Percentiles rank a stretch among this genome's conserved stretches.
phyloP scores from a whole-genome alignment of 116 monocot species.

The Zostera marina region DNA sequence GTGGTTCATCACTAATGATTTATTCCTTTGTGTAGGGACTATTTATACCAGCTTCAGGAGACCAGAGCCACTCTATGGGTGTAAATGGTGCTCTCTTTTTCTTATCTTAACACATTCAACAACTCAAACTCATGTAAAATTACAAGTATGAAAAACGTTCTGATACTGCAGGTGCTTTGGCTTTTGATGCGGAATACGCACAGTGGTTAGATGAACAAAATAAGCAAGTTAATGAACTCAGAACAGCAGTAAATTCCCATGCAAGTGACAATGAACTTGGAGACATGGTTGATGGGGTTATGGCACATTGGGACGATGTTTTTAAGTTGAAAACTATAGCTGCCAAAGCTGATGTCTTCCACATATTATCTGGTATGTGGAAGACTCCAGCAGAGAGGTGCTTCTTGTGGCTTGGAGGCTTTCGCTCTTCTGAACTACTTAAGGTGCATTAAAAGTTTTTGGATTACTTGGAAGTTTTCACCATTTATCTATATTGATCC shows the following conservation, averaged over 20 bases:
- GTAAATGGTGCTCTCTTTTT: conserved; percentile 44
- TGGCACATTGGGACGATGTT: conserved; percentile 73
- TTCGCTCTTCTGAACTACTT: conserved; percentile 88
- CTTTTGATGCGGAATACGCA: conserved; percentile 88
- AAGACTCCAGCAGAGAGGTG: conserved; percentile 98
- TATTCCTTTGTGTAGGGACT: conserved; percentile 37
- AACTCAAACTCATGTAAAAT: too few relatives aligned
- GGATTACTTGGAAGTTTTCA: too few relatives aligned
- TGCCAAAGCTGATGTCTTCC: conserved; percentile 93
- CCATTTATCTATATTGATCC: too few relatives aligned
- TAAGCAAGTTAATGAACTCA: conserved; percentile 60
- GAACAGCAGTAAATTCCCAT: conserved; percentile 71
- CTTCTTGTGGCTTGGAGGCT: conserved; percentile 93
- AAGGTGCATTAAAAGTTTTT: conserved; percentile 26
- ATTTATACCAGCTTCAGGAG: conserved; percentile 61
- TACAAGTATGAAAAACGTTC: too few relatives aligned
- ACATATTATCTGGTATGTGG: conserved; percentile 95
- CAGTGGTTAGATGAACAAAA: conserved; percentile 91
- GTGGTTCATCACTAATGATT: neutral
- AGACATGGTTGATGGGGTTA: conserved; percentile 57
- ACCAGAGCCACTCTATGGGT: conserved; percentile 39
- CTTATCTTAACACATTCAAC: neutral
- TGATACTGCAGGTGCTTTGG: conserved; percentile 51
- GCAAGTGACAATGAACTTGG: conserved; percentile 71
- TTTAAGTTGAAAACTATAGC: conserved; percentile 70